A percentile compares a stretch with the other conserved stretches of the same genome.
Evolutionary conservation across 768 basidiomycete genomes (phyloP).

Genomic region (Auricularia auricula-judae): DNA sequence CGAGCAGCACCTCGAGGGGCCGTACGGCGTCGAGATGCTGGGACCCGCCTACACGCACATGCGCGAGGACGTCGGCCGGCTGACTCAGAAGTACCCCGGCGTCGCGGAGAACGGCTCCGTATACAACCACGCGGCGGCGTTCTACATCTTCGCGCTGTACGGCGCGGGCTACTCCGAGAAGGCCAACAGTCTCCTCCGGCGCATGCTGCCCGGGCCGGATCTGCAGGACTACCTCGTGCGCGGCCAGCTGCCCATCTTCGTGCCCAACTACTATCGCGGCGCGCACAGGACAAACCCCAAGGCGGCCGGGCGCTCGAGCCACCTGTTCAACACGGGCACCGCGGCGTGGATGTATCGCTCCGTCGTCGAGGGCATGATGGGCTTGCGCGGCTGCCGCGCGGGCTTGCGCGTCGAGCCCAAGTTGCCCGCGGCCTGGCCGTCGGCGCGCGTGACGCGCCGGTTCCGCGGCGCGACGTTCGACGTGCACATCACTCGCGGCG

Average conservation of each 20-base stretch:
- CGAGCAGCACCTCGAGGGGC: constrained; percentile 1
- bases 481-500: not conserved
- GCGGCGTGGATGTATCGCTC: not conserved
- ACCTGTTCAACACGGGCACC: not conserved
- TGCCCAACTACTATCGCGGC: constrained; percentile 1
- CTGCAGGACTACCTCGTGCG: not conserved
- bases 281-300: not conserved
- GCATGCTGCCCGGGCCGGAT: not conserved
- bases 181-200: not conserved
- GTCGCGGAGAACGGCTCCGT: constrained; percentile 1
- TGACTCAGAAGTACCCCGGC: constrained; percentile 2
- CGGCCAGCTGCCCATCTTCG: constrained; percentile 1
- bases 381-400: not conserved
- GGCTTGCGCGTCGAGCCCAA: not conserved
- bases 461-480: constrained; percentile 1
- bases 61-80: constrained; percentile 1
- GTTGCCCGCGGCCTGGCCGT: not conserved
- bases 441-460: not conserved
- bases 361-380: not conserved
- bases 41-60: not conserved
- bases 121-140: constrained; percentile 1
- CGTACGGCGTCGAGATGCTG: not conserved
- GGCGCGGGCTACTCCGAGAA: not conserved
- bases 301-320: not conserved
- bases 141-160: constrained; percentile 2